Evolutionary conservation across 1,284 basidiomycete genomes (phyloP).

Genomic region (Mycena citricolor): DNA sequence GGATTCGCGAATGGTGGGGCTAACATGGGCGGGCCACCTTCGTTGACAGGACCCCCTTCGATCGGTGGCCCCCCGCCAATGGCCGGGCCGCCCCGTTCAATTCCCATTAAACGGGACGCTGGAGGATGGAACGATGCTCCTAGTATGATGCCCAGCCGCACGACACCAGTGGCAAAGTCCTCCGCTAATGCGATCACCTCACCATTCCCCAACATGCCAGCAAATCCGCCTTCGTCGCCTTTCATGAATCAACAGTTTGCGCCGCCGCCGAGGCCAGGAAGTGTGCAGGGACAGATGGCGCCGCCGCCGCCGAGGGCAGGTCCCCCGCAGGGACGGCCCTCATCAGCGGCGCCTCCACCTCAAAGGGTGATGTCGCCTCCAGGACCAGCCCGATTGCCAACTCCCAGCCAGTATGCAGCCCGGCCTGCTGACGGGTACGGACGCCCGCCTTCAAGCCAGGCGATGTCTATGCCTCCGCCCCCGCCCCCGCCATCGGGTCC

Average conservation of each 20-base stretch:
- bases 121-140: constrained; percentile 95
- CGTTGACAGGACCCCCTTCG: no score
- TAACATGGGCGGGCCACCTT: no score
- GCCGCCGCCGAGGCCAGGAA: constrained; percentile 64
- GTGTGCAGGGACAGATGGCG: constrained; percentile 52
- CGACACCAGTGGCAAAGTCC: constrained; percentile 45
- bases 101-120: constrained; percentile 62
- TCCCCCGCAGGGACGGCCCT: no score
- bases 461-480: constrained; percentile 3
- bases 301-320: constrained; percentile 36
- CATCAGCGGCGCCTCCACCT: constrained; percentile 22
- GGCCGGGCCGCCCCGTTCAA: no score
- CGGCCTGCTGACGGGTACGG: constrained; percentile 29
- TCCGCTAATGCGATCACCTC: constrained; percentile 79
- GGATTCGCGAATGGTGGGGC: no score
- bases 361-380: constrained; percentile 23
- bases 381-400: constrained; percentile 34
- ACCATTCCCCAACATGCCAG: constrained; percentile 82
- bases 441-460: constrained; percentile 6
- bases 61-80: no score
- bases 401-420: constrained; percentile 45
- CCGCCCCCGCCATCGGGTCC: constrained; percentile 43
- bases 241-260: constrained; percentile 47
- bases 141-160: constrained; percentile 48
- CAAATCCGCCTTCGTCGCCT: constrained; percentile 42